phyloP scores from a whole-genome alignment of 208 protist genomes.

The Acanthamoeba rhysodes region DNA sequence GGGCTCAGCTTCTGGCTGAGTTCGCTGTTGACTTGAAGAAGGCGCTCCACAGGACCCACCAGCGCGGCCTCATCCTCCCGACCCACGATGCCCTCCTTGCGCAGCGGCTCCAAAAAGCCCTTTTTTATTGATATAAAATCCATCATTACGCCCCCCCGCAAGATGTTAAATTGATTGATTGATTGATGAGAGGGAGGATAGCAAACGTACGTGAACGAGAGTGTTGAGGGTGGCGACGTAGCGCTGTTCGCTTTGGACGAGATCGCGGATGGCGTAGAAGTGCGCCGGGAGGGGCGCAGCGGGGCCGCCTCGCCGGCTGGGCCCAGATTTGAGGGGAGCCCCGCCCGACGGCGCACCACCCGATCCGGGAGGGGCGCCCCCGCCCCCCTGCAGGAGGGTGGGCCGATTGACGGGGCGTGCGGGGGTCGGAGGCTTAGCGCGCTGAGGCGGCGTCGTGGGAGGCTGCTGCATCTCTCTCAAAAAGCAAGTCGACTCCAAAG shows the following conservation, averaged over 20 bases:
- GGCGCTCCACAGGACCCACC: conserved; percentile 11
- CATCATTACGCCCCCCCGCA: not conserved
- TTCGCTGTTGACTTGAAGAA: not conserved
- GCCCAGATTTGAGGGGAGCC: not conserved
- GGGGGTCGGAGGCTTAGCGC: not conserved
- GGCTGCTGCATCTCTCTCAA: not conserved
- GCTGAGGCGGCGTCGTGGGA: not conserved
- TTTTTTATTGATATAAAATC: not conserved
- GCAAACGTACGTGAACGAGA: not conserved
- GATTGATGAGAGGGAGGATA: too few relatives aligned
- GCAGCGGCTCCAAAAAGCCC: conserved; percentile 22
- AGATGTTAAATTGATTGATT: too few relatives aligned
- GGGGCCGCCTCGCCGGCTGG: not conserved
- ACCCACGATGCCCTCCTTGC: not conserved
- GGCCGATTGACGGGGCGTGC: not conserved
- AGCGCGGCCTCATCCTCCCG: not conserved
- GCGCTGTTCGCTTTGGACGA: conserved; percentile 39
- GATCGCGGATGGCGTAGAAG: conserved; percentile 32
- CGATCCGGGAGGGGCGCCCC: not conserved
- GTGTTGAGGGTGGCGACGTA: conserved; percentile 1
- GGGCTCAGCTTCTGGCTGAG: conserved; percentile 43
- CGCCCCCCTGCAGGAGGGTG: conserved; percentile 1
- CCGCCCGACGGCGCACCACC: not conserved
- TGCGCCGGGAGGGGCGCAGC: conserved; percentile 11
- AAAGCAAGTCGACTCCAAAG: not conserved